phyloP scores from a whole-genome alignment of 805 yeast species.

The Citeromyces matritensis region DNA sequence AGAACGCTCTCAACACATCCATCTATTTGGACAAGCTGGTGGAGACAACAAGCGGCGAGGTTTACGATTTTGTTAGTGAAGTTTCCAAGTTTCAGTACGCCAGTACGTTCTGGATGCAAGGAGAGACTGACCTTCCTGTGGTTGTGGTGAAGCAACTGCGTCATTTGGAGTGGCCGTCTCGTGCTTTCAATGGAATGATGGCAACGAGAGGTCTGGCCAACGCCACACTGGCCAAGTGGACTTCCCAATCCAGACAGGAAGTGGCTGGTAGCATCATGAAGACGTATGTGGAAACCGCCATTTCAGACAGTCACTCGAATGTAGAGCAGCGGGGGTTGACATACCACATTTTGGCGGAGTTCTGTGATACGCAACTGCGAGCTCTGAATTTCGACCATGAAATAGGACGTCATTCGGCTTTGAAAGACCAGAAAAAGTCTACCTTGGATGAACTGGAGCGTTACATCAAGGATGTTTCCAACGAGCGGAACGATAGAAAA shows the following conservation, averaged over 20 bases:
- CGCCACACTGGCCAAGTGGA: constrained; percentile 48
- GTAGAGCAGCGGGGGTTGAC: constrained; percentile 21
- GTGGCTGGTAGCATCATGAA: constrained; percentile 41
- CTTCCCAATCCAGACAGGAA: constrained; percentile 55
- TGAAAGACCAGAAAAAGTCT: constrained; percentile 22
- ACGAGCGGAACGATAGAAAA: constrained; percentile 28
- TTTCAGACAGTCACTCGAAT: constrained; percentile 7
- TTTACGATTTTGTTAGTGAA: constrained; percentile 3
- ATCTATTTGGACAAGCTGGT: constrained; percentile 25
- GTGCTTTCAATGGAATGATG: constrained; percentile 7
- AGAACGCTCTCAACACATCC: constrained; percentile 35
- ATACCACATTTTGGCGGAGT: constrained; percentile 49
- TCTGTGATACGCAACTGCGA: constrained; percentile 54
- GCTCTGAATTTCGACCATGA: constrained; percentile 26
- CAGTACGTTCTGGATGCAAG: constrained; percentile 47
- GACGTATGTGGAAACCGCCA: constrained; percentile 37
- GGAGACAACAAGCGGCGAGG: constrained; percentile 4
- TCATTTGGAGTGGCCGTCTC: neutral
- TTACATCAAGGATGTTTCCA: constrained; percentile 22
- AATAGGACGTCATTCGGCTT: constrained; percentile 20
- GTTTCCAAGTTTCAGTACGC: constrained; percentile 36
- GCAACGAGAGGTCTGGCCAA: constrained; percentile 14
- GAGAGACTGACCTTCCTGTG: constrained; percentile 41
- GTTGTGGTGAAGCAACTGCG: constrained; percentile 24
- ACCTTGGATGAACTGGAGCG: constrained; percentile 35